Percentiles rank a stretch among this genome's conserved stretches.
These are phyloP conservation scores for Breviolum minutum DNA, from an alignment of 73 alveolate genomes.

Conservation along the genomic window DNA sequence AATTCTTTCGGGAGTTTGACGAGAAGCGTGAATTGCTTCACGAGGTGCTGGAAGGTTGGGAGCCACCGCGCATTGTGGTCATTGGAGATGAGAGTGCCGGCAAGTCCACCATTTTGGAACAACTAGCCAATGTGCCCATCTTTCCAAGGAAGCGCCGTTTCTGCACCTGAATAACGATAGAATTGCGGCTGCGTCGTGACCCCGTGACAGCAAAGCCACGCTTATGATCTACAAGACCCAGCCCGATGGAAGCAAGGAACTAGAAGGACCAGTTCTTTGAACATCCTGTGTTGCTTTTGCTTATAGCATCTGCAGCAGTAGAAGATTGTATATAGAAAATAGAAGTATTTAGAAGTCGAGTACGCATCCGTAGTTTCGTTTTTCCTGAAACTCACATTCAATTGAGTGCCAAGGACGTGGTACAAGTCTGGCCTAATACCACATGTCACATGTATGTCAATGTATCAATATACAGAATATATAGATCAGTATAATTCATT, in stretches of 20 bases:
- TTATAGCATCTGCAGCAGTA: too few species aligned
- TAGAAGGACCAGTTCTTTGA: not conserved
- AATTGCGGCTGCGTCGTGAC: slow-evolving; percentile 25
- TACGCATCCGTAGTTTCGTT: too few species aligned
- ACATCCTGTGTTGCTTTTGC: not conserved
- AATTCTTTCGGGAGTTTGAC: slow-evolving; percentile 4
- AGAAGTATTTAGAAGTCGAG: too few species aligned
- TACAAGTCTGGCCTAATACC: too few species aligned
- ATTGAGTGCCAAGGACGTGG: too few species aligned
- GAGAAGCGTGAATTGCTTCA: not conserved
- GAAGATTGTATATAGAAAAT: too few species aligned
- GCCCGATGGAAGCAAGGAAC: not conserved
- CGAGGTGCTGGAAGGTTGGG: not conserved
- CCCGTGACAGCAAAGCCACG: not conserved
- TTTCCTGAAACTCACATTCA: too few species aligned
- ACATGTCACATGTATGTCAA: too few species aligned
- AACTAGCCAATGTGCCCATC: slow-evolving; percentile 16
- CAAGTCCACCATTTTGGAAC: slow-evolving; percentile 43
- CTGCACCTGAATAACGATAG: slow-evolving; percentile 26
- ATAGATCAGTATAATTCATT: too few species aligned
- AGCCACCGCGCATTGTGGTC: slow-evolving; percentile 37
- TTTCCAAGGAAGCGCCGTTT: not conserved
- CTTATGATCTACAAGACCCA: not conserved
- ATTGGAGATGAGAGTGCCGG: slow-evolving; percentile 73
- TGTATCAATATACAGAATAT: too few species aligned